Evolutionary conservation across 495 filamentous ascomycete genomes (phyloP), one percentile per base, ranked within the genome.

Genomic region (Daldinia grandis): DNA sequence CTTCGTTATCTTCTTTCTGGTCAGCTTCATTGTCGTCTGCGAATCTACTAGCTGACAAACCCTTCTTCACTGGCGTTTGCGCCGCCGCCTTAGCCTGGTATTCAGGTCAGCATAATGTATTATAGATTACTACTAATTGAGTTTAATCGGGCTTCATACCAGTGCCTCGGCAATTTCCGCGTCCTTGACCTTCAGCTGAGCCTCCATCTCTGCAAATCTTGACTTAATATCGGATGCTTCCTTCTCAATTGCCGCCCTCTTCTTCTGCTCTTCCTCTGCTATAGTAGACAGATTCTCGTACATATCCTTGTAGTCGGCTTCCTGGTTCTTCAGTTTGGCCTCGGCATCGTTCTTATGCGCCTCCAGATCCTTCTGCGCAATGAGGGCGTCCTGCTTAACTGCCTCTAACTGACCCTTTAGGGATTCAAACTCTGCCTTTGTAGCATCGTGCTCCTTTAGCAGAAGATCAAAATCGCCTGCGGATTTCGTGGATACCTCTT

Each of bases 281-380:
- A 82, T 83, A 55, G 75, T 73, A 31, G 79, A 82, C 65, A 86
- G 78, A 58, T 84, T 85, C 8, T 83, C 84, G 65, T 87, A 85
- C 78, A 84, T 81, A 19, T 82, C 84, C 68, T 85, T 82, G 74
- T 85, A 87, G 70, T 88, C 86, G 25, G 83, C 78, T 74, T 82
- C 76, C 21, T 81, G 78, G 21, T 80, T 84, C 78, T 84, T 82
- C 25, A 77, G 63, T 66, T 79, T 82, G 10, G 79, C 78, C 19
- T 81, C 77, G 28, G 77, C 75, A 50, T 81, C 79, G 9, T 79
- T 74, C 77, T 76, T 76, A 64, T 78, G 74, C n/a, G 81, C 79
- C 58, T 84, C 81, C 0, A 84, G 74, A 37, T 84, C 82, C 67
- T 84, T 82, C 63, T 80, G 72, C 2, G 77, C 72, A 57, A 79